Percentiles rank a stretch among this genome's conserved stretches.
Evolutionary conservation across 2,329 filamentous ascomycete species (phyloP).

Genomic region (Endoconidiophora polonica): DNA sequence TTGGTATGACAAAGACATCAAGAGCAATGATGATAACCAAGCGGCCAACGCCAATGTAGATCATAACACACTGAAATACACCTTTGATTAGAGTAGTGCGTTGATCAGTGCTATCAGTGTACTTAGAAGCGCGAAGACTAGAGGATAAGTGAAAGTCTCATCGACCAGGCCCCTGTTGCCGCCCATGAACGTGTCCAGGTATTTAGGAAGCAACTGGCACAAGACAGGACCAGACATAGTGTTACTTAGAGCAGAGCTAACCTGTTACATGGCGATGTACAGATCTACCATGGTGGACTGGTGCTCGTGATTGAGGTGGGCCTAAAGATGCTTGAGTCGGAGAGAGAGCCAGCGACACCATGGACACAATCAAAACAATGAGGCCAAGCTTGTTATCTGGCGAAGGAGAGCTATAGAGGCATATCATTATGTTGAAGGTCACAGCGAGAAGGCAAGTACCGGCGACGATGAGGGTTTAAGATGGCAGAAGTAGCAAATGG

Average conservation of each 20-base stretch:
- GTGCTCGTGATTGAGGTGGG: too few relatives aligned
- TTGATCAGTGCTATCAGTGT: too few relatives aligned
- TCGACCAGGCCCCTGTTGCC: conserved; percentile 22
- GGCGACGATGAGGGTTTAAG: conserved; percentile 44
- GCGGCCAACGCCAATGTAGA: too few relatives aligned
- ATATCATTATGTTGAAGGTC: conserved; percentile 48
- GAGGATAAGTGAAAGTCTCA: conserved; percentile 21
- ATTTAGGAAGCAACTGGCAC: conserved; percentile 36
- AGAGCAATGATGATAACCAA: too few relatives aligned
- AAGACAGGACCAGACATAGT: conserved; percentile 45
- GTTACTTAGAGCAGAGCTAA: conserved; percentile 40
- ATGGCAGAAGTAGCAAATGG: conserved; percentile 39
- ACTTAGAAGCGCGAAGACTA: conserved; percentile 13
- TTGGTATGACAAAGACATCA: too few relatives aligned
- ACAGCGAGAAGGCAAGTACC: conserved; percentile 45
- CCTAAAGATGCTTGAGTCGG: conserved; percentile 16
- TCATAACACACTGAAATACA: too few relatives aligned
- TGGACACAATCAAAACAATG: conserved; percentile 34
- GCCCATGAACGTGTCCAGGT: conserved; percentile 9
- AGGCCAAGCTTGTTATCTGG: conserved; percentile 20
- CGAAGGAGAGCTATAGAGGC: conserved; percentile 35
- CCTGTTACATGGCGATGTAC: too few relatives aligned
- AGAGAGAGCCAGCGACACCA: conserved; percentile 44
- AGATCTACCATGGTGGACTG: too few relatives aligned
- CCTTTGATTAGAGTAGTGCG: too few relatives aligned